A percentile compares a stretch with the other conserved stretches of the same genome.
Evolutionary conservation across 2,329 filamentous ascomycete species (phyloP).

Genomic region (Polytolypa hystricis): DNA sequence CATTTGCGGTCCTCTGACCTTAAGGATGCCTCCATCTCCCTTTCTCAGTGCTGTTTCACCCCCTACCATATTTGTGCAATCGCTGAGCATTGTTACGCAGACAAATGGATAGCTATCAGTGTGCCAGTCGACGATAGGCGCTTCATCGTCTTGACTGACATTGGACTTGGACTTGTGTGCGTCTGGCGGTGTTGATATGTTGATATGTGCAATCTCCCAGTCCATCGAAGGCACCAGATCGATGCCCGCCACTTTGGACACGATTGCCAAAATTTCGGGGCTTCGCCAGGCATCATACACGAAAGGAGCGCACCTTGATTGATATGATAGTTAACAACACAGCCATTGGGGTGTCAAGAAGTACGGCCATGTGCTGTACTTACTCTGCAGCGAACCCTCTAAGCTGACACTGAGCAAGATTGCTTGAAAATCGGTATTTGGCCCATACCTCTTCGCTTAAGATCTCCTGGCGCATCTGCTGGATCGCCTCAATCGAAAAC

Average conservation of each 20-base stretch:
- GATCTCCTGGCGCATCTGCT: conserved; percentile 53
- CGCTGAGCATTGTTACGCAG: conserved; percentile 58
- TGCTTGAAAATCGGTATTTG: conserved; percentile 49
- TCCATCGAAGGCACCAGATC: conserved; percentile 45
- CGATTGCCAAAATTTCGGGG: conserved; percentile 37
- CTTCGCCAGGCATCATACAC: conserved; percentile 51
- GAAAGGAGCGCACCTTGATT: conserved; percentile 54
- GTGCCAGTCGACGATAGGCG: conserved; percentile 52
- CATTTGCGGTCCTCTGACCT: conserved; percentile 50
- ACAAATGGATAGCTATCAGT: conserved; percentile 57
- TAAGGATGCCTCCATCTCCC: conserved; percentile 43
- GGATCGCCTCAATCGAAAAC: conserved; percentile 50
- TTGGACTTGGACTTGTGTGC: conserved; percentile 33
- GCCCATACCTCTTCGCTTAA: conserved; percentile 45
- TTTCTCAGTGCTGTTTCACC: conserved; percentile 53
- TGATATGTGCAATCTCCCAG: conserved; percentile 46
- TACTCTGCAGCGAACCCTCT: conserved; percentile 47
- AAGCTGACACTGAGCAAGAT: conserved; percentile 45
- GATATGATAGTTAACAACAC: too few species aligned
- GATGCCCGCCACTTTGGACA: conserved; percentile 45
- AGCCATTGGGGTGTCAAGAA: too few species aligned
- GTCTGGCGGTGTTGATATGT: conserved; percentile 42
- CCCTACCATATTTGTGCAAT: conserved; percentile 52
- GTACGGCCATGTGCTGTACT: conserved; percentile 18
- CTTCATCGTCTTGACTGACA: conserved; percentile 38